Base-by-base conservation (phyloP, 108 stramenopile genomes). In the Nitzschia sp. region DNA sequence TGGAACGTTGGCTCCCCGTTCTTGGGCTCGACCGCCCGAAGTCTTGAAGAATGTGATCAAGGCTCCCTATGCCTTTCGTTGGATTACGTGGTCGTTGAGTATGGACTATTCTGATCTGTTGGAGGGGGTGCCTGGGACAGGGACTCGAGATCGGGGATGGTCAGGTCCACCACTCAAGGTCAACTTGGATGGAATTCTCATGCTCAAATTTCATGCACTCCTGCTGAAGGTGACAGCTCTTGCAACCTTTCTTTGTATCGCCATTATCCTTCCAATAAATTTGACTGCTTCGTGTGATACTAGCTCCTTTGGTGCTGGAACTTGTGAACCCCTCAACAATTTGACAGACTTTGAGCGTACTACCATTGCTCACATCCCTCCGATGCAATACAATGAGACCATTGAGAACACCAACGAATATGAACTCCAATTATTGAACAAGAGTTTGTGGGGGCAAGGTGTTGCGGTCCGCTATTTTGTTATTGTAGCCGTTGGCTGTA, bases 121-220 rank as follows among this genome's bases (percentile, higher is more conserved):
- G 48, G 53, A 63, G 10, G 93, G 93, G 3, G 80, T 94, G 22
- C 90, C 89, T 7, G 87, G 87, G 14, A 94, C 93, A 12, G 93
- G 93, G 7, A 92, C 93, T 6, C 57, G 93, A 34, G 46, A 78
- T 34, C 55, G 64, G 10, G 90, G 90, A 20, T 70, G 74, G 76
- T 67, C 63, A 0, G 93, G 90, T 6, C 74, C 76, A 37, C 59
- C 82, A 41, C 68, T 94, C 0, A 73, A 77, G 12, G 84, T 85
- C 22, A 91, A 88, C 62, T 52, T 94, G 52, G 93, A 94, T 75
- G 89, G 84, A 17, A 84, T 94, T 43, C 76, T 94, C 25, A 46
- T 92, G 53, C 59, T 92, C 42, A 72, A 89, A 26, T 90, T 85
- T 72, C 90, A 94, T 69, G 81, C 75, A 0, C 48, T 89, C 7